These are phyloP conservation scores for Spatholobus suberectus DNA, from an alignment of 306 rosid species.

Conservation along the genomic window DNA sequence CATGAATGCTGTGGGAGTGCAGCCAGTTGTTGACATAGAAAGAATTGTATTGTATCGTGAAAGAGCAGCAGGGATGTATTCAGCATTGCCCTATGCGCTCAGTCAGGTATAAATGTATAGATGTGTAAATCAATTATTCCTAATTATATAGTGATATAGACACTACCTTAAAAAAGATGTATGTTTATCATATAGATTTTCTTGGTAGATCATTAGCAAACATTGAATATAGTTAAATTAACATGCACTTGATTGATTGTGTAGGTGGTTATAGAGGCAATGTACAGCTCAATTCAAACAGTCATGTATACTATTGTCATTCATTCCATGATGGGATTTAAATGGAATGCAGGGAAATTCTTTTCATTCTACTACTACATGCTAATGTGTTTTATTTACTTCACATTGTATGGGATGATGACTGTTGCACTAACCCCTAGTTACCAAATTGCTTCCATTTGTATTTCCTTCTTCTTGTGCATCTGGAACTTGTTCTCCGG, in stretches of 20 bases:
- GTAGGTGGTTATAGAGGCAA: slow-evolving; percentile 75
- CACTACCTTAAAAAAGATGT: too few relatives aligned
- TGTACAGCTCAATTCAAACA: slow-evolving; percentile 65
- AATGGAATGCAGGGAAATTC: slow-evolving; percentile 59
- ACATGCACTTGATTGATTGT: slow-evolving; percentile 18
- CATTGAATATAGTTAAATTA: not conserved
- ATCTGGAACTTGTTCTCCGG: slow-evolving; percentile 76
- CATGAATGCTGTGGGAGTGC: slow-evolving; percentile 46
- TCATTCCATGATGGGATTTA: slow-evolving; percentile 66
- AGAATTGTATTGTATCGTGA: slow-evolving; percentile 78
- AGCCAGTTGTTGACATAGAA: slow-evolving; percentile 61
- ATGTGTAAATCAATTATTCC: not conserved
- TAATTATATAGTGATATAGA: not conserved
- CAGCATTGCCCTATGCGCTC: slow-evolving; percentile 50
- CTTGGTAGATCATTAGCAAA: not conserved
- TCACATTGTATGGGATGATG: slow-evolving; percentile 87
- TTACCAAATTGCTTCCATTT: slow-evolving; percentile 64
- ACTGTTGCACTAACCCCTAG: slow-evolving; percentile 72
- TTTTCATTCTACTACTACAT: slow-evolving; percentile 73
- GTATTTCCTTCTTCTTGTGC: slow-evolving; percentile 62
- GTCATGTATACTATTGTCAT: slow-evolving; percentile 51
- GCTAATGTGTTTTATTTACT: slow-evolving; percentile 68
- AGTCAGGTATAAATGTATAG: slow-evolving; percentile 36
- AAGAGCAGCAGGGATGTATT: slow-evolving; percentile 57
- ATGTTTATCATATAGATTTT: too few relatives aligned